A percentile compares a stretch with the other conserved stretches of the same genome.
Evolutionary conservation across 2,329 filamentous ascomycete species (phyloP).

Genomic region (Ophiostoma australiae): DNA sequence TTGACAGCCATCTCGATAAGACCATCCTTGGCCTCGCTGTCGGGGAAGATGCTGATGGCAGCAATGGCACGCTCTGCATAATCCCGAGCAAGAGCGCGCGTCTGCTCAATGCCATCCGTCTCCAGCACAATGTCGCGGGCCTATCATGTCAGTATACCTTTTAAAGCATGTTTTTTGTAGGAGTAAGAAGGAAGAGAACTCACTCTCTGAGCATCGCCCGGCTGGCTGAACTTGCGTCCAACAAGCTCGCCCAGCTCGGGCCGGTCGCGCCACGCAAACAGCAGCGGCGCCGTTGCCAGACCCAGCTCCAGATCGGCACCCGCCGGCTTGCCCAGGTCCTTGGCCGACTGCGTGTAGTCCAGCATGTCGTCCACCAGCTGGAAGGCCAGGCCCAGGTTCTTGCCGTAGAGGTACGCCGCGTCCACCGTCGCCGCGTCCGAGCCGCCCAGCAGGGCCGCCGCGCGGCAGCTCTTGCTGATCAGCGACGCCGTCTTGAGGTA

Average conservation of each 20-base stretch:
- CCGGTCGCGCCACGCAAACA: conserved; percentile 93
- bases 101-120: conserved; percentile 88
- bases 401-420: conserved; percentile 85
- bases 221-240: conserved; percentile 77
- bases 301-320: conserved; percentile 92
- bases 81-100: conserved; percentile 80
- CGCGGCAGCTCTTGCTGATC: conserved; percentile 93
- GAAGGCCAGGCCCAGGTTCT: conserved; percentile 90
- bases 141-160: conserved; percentile 43
- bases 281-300: conserved; percentile 82
- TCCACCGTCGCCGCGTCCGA: conserved; percentile 74
- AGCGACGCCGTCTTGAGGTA: conserved; percentile 95
- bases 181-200: conserved; percentile 34
- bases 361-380: conserved; percentile 97
- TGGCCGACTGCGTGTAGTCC: conserved; percentile 83
- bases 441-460: conserved; percentile 78
- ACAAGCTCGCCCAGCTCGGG: conserved; percentile 81
- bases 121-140: conserved; percentile 78
- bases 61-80: conserved; percentile 84
- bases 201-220: conserved; percentile 82
- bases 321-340: conserved; percentile 87
- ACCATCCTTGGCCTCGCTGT: conserved; percentile 90
- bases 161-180: neutral
- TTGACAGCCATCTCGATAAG: conserved; percentile 92
- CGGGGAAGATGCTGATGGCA: conserved; percentile 78